A percentile compares a stretch with the other conserved stretches of the same genome.
Evolutionary conservation across 2,329 filamentous ascomycete species (phyloP).

Genomic region (Xylogone sp.): DNA sequence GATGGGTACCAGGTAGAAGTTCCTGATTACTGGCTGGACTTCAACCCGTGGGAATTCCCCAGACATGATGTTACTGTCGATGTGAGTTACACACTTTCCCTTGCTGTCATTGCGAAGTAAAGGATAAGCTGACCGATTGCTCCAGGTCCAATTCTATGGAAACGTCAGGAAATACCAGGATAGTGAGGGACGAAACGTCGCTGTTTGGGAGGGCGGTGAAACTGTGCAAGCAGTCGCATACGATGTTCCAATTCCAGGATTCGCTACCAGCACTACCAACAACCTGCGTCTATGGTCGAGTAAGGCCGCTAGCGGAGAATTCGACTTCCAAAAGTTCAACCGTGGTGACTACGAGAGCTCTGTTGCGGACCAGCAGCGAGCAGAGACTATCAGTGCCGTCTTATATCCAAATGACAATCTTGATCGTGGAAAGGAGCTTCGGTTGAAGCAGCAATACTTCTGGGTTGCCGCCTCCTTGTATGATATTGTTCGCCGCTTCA

Average conservation of each 20-base stretch:
- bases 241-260: slow-evolving; percentile 89
- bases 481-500: slow-evolving; percentile 96
- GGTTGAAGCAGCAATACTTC: slow-evolving; percentile 99
- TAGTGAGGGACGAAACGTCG: slow-evolving; percentile 68
- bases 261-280: slow-evolving; percentile 85
- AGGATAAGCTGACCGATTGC: not conserved
- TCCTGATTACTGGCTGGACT: slow-evolving; percentile 98
- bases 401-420: slow-evolving; percentile 98
- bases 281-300: slow-evolving; percentile 97
- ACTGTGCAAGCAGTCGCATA: slow-evolving; percentile 89
- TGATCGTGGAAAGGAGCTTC: slow-evolving; percentile 92
- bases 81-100: slow-evolving; percentile 39
- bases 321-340: slow-evolving; percentile 99
- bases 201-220: slow-evolving; percentile 89
- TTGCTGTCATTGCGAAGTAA: no score
- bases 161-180: slow-evolving; percentile 72
- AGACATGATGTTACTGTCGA: slow-evolving; percentile 93
- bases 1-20: slow-evolving; percentile 98
- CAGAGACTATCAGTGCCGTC: slow-evolving; percentile 98
- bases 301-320: slow-evolving; percentile 94
- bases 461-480: slow-evolving; percentile 97
- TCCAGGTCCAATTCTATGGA: slow-evolving; percentile 85
- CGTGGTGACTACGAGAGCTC: slow-evolving; percentile 94
- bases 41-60: slow-evolving; percentile 99
- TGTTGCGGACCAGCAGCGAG: slow-evolving; percentile 94